These are phyloP conservation scores for Aspergillus fructus DNA, from an alignment of 2,329 filamentous ascomycete species.

Conservation along the genomic window DNA sequence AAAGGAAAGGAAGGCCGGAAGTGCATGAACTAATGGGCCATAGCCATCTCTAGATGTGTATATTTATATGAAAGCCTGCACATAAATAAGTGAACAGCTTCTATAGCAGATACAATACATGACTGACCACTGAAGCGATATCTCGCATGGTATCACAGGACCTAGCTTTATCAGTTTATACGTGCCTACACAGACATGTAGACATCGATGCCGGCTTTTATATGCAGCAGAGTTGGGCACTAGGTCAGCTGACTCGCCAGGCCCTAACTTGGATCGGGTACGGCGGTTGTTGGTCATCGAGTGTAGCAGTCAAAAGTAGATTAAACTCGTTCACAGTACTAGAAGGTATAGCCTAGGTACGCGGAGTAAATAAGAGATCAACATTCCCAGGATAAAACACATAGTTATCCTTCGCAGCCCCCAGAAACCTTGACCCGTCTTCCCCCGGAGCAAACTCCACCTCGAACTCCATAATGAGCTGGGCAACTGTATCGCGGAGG, in stretches of 20 bases:
- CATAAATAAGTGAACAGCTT: neutral
- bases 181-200: no score
- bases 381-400: slow-evolving; percentile 25
- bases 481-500: slow-evolving; percentile 34
- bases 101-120: no score
- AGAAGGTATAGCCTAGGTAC: neutral
- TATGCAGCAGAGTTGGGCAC: no score
- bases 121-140: neutral
- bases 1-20: neutral
- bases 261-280: no score
- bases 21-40: neutral
- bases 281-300: no score
- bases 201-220: no score
- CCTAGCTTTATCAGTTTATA: no score
- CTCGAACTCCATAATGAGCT: slow-evolving; percentile 36
- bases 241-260: no score
- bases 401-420: slow-evolving; percentile 38
- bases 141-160: neutral
- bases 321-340: no score
- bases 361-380: slow-evolving; percentile 18
- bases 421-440: slow-evolving; percentile 31
- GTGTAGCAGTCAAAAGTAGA: no score
- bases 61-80: neutral
- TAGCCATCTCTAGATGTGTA: neutral
- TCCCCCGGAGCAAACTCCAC: slow-evolving; percentile 37